phyloP scores from a whole-genome alignment of 179 eudicot species.

The Sideroxylon spinosum region DNA sequence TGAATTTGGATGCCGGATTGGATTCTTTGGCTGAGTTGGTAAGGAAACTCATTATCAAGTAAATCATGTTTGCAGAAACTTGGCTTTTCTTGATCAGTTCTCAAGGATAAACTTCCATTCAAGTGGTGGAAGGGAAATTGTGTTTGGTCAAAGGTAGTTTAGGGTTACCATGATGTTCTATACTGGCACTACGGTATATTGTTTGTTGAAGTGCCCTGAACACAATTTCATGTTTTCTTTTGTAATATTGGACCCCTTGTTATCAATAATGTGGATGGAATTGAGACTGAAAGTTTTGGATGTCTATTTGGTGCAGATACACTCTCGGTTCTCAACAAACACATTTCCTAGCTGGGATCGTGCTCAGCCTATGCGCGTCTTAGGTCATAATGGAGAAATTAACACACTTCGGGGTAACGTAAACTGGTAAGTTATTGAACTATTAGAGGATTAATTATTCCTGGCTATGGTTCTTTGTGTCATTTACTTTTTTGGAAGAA shows the following conservation, averaged over 20 bases:
- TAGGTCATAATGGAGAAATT: slow-evolving; percentile 98
- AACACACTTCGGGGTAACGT: slow-evolving; percentile 94
- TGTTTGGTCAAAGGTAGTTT: slow-evolving; percentile 59
- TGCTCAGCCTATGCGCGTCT: slow-evolving; percentile 98
- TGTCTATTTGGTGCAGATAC: slow-evolving; percentile 51
- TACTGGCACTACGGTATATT: slow-evolving; percentile 30
- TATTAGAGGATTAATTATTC: background rate
- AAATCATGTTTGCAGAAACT: slow-evolving; percentile 78
- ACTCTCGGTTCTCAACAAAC: slow-evolving; percentile 97
- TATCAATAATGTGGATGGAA: background rate
- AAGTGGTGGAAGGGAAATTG: slow-evolving; percentile 40
- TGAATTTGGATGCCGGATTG: slow-evolving; percentile 82
- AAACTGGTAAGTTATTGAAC: slow-evolving; percentile 58
- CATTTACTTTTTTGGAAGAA: background rate
- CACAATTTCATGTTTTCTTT: slow-evolving; percentile 25
- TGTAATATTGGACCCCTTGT: slow-evolving; percentile 5
- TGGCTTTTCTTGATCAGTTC: slow-evolving; percentile 55
- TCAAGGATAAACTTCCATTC: slow-evolving; percentile 38
- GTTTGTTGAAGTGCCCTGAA: slow-evolving; percentile 29
- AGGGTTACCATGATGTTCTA: slow-evolving; percentile 35
- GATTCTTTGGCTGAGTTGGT: slow-evolving; percentile 81
- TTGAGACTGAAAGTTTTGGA: slow-evolving; percentile 10
- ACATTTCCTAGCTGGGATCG: slow-evolving; percentile 99
- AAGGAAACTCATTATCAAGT: slow-evolving; percentile 70
- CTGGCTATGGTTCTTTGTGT: background rate